Base-by-base conservation (phyloP, 371 early-diverging fungal species). In the Paramicrosporidium saccamoebae region DNA sequence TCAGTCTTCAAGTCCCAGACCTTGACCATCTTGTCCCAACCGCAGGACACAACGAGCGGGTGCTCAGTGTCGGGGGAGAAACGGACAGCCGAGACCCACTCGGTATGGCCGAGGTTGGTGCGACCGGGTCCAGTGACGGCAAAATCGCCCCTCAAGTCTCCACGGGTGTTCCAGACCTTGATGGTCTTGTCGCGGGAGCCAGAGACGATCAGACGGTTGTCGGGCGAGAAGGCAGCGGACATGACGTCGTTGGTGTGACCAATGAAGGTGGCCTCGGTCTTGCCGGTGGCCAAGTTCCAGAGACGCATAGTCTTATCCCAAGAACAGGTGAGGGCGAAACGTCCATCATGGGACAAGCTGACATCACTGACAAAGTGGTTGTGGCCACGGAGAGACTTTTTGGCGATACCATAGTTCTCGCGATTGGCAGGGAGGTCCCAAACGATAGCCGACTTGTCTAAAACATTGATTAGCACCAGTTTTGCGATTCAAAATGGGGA, bases 1-100 rank as follows among this genome's bases (percentile, higher is more conserved):
- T n/a, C n/a, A n/a, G n/a, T 79, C 58, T 62, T 64, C 29, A 84
- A 58, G 44, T 95, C 92, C 96, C 96, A 95, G 36, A 82, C 78
- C 81, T 92, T 92, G 53, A 95, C 84, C 36, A 81, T 55, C 65
- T 82, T 84, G 59, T 95, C 96, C 94, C 94, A 92, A 43, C 90
- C 86, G 51, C 69, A 58, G 25, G 84, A 81, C 29, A 92, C 81
- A 44, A 92, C 71, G 52, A 84, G 62, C 32, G 86, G 81, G 64
- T 75, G 84, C 38, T 57, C 59, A 36, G 79, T 67, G 77, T 86
- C 86, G 50, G 94, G 90, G 30, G 86, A 82, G 81, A 88, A 86
- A 43, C 79, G 64, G 36, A 92, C 90, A 62, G 75, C 74, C 30
- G 84, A 82, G 37, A 86, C 74, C 94, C 88, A 88, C 46, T 82